Evolutionary conservation across 2,329 filamentous ascomycete genomes (phyloP), one percentile per base, ranked within the genome.

Genomic region (Colletotrichum sojae): DNA sequence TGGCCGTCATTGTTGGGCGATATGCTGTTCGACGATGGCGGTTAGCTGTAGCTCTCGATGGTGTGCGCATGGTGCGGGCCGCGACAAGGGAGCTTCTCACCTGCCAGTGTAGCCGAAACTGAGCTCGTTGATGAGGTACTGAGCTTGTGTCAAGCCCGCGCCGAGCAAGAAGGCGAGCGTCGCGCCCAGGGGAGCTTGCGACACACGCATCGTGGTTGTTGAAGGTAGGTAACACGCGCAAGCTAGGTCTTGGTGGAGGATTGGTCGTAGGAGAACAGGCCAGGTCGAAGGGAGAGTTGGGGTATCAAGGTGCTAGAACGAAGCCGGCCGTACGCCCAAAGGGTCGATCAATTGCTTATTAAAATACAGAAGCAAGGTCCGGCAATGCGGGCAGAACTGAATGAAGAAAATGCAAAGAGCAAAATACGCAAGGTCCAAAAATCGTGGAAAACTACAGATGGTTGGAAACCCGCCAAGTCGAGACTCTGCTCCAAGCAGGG

Each of bases 51-150:
- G 25, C 39, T 66, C 31, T 45, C 20, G 20, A 20, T 43, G 31
- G 4, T 45, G 2, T 12, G 15, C 48, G 61, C 61, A 25, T 20
- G 2, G 9, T 52, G 10, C 46, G 6, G 9, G 67, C 13, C 8
- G 48, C 22, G 40, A 57, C 39, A 22, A 56, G 20, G 12, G n/a
- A 54, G n/a, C 43, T 40, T 74, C 80, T 51, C 82, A 92, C 90
- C 85, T 88, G 74, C 86, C 85, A 70, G 88, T 86, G 76, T 92
- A 88, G 45, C 94, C 94, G 78, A 97, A 97, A 78, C 92, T 95
- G 56, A 94, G 86, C 75, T 90, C 89, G 73, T 90, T 91, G 76
- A 94, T 87, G 62, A 94, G 83, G 74, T 88, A 90, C 75, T 92
- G 89, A 43, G 91, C 91, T 61, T 87, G 85, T 43, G 86, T 85